These are phyloP conservation scores for Amoebophrya sp. DNA, from an alignment of 169 alveolate genomes.

Conservation along the genomic window DNA sequence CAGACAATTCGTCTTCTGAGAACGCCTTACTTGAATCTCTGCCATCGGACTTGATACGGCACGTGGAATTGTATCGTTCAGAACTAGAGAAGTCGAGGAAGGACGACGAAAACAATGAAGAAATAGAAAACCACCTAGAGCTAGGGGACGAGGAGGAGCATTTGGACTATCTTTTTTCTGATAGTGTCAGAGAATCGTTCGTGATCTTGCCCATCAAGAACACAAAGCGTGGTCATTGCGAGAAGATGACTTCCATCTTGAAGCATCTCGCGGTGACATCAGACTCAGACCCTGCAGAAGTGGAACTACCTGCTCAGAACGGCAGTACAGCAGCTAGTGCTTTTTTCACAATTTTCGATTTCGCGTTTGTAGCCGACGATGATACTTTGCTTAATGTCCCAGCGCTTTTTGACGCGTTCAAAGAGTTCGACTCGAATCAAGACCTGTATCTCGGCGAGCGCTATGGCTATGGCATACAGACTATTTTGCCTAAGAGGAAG, in stretches of 20 bases:
- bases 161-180: neutral
- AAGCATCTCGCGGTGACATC: neutral
- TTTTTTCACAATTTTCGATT: too few relatives aligned
- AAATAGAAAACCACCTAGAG: neutral
- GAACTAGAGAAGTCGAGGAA: neutral
- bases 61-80: too few relatives aligned
- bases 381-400: neutral
- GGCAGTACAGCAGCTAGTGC: too few relatives aligned
- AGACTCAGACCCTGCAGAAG: too few relatives aligned
- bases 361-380: neutral
- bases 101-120: neutral
- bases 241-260: neutral
- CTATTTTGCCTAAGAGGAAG: too few relatives aligned
- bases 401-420: neutral
- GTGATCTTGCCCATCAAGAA: neutral
- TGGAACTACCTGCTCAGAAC: too few relatives aligned
- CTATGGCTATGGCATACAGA: neutral
- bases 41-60: too few relatives aligned
- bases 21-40: too few relatives aligned
- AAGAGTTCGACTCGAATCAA: neutral
- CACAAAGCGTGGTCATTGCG: neutral
- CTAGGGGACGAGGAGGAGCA: neutral
- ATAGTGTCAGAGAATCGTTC: neutral
- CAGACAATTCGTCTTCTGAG: too few relatives aligned
- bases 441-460: neutral